These are phyloP conservation scores for Ustilago hordei DNA, from an alignment of 1,284 basidiomycete species.

Conservation along the genomic window DNA sequence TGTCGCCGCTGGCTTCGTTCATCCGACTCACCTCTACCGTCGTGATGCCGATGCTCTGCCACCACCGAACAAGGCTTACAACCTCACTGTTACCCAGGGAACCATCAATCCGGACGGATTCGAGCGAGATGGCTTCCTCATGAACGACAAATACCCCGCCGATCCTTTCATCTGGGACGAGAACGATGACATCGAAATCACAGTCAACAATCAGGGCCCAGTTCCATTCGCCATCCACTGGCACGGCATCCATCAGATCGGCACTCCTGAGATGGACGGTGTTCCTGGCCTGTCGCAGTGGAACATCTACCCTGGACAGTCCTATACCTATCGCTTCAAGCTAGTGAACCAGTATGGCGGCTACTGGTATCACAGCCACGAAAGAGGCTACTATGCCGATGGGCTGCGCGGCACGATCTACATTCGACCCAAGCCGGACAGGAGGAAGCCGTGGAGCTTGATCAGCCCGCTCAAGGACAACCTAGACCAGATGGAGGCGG, in stretches of 20 bases:
- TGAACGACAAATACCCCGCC: constrained; percentile 51
- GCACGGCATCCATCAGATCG: constrained; percentile 57
- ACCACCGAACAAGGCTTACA: constrained; percentile 42
- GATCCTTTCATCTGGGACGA: constrained; percentile 54
- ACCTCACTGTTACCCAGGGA: constrained; percentile 38
- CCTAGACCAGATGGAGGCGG: constrained; percentile 49
- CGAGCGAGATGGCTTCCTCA: constrained; percentile 44
- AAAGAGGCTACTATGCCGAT: constrained; percentile 51
- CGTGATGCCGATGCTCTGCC: constrained; percentile 40
- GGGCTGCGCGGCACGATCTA: constrained; percentile 50
- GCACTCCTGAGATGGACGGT: constrained; percentile 56
- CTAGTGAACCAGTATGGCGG: constrained; percentile 49
- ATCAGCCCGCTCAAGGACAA: constrained; percentile 32
- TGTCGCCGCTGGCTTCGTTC: constrained; percentile 32
- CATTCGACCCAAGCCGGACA: constrained; percentile 41
- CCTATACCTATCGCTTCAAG: constrained; percentile 53
- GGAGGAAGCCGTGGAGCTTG: constrained; percentile 46
- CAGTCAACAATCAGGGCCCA: constrained; percentile 40
- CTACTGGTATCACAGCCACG: constrained; percentile 57
- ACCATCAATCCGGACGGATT: constrained; percentile 51
- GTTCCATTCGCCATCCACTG: constrained; percentile 54
- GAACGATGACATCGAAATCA: constrained; percentile 53
- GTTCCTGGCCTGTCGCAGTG: constrained; percentile 56
- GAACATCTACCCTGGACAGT: constrained; percentile 50
- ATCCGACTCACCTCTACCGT: constrained; percentile 42